Conservation (phyloP, 2,329 filamentous ascomycete genomes). For the Pseudonectria buxi region DNA sequence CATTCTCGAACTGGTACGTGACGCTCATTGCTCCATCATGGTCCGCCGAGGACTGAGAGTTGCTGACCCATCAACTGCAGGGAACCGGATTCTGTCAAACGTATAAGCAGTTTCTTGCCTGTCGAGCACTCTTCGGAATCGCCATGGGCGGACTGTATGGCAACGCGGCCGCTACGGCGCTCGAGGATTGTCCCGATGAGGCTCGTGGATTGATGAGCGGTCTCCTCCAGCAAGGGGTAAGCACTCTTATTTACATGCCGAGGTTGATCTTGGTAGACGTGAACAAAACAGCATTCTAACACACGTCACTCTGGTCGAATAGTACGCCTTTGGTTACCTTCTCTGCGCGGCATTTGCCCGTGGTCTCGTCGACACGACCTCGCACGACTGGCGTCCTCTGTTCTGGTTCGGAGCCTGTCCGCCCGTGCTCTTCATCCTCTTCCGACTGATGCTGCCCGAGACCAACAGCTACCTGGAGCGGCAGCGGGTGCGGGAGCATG, state of each 20-base stretch:
- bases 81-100: constrained; percentile 63
- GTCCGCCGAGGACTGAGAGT: not conserved
- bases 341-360: constrained; percentile 52
- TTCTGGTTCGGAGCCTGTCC: constrained; percentile 86
- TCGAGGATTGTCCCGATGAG: constrained; percentile 65
- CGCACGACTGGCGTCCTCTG: constrained; percentile 74
- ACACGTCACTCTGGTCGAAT: not conserved
- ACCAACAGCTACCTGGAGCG: constrained; percentile 66
- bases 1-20: constrained; percentile 60
- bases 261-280: no score
- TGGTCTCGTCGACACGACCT: constrained; percentile 67
- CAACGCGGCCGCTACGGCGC: constrained; percentile 69
- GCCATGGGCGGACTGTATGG: constrained; percentile 80
- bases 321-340: constrained; percentile 61
- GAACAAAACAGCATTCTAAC: no score
- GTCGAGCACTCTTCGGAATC: constrained; percentile 68
- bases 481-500: constrained; percentile 50
- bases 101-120: constrained; percentile 66
- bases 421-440: constrained; percentile 72
- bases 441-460: constrained; percentile 72
- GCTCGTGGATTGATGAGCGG: constrained; percentile 69
- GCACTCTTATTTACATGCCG: no score
- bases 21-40: not conserved
- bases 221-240: constrained; percentile 64
- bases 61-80: constrained; percentile 22